These are phyloP conservation scores for Euphorbia corollata DNA, from an alignment of 441 rosid genomes.

Conservation along the genomic window DNA sequence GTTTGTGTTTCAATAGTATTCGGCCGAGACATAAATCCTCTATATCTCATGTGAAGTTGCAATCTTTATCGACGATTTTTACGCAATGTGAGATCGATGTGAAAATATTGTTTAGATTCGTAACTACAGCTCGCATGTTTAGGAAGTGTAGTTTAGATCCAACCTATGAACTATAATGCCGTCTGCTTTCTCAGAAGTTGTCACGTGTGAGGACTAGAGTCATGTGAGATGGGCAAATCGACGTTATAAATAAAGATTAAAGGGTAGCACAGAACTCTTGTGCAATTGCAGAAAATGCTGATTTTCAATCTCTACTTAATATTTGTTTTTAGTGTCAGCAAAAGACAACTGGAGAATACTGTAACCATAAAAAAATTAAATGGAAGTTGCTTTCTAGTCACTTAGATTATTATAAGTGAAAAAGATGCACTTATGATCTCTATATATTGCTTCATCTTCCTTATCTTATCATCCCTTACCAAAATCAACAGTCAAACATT, in stretches of 20 bases:
- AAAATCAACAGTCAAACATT: neutral
- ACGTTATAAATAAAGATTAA: neutral
- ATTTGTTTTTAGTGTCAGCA: constrained; percentile 8
- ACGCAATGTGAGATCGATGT: no score
- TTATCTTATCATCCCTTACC: neutral
- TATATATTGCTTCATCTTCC: constrained; percentile 16
- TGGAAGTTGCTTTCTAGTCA: neutral
- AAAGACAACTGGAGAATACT: constrained; percentile 6
- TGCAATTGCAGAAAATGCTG: neutral
- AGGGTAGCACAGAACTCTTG: neutral
- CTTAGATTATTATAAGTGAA: constrained; percentile 14
- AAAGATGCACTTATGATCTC: neutral
- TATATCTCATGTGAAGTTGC: no score
- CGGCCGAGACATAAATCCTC: no score
- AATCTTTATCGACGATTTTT: no score
- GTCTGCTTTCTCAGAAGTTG: no score
- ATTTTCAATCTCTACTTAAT: constrained; percentile 1
- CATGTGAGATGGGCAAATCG: neutral
- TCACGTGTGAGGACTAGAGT: no score
- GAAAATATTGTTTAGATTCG: no score
- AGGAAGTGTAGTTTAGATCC: no score
- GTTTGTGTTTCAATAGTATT: neutral
- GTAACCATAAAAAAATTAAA: neutral
- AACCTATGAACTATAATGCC: no score
- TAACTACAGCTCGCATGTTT: no score